These are phyloP conservation scores for Rhodamnia rubescens DNA, from an alignment of 345 rosid genomes.

Conservation along the genomic window DNA sequence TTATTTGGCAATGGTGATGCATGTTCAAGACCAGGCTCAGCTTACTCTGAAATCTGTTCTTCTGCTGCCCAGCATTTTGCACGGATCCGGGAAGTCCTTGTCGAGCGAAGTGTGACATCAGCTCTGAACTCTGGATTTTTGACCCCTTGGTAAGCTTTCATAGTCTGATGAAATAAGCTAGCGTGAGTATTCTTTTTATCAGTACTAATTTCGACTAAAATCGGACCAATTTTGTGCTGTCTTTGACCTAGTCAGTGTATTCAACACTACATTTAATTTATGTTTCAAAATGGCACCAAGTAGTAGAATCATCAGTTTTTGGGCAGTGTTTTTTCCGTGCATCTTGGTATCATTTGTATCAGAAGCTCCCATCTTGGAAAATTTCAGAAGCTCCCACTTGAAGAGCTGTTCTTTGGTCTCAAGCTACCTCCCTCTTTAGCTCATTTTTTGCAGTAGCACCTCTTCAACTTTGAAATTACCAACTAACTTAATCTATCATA, in stretches of 20 bases:
- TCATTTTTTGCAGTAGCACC: neutral
- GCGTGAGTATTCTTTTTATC: neutral
- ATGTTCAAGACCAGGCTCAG: constrained; percentile 49
- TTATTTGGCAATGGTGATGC: constrained; percentile 47
- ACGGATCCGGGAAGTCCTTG: constrained; percentile 81
- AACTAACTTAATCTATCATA: neutral
- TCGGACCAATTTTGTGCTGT: neutral
- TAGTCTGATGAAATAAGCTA: neutral
- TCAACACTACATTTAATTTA: neutral
- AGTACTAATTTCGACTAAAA: neutral
- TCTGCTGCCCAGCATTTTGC: constrained; percentile 93
- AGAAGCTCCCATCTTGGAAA: neutral
- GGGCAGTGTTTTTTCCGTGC: neutral
- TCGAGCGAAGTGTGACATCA: constrained; percentile 82
- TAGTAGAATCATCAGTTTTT: neutral
- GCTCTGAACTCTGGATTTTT: constrained; percentile 86
- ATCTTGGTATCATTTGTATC: neutral
- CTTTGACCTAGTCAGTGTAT: neutral
- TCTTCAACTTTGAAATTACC: neutral
- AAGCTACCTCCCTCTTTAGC: too few relatives aligned
- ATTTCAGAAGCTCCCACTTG: too few relatives aligned
- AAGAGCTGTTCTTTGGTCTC: too few relatives aligned
- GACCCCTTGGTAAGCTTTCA: constrained; percentile 77
- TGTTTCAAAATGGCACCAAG: neutral
- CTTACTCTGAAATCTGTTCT: constrained; percentile 75